Evolutionary conservation across 2,329 filamentous ascomycete genomes (phyloP).

Genomic region (Amylocarpus encephaloides): DNA sequence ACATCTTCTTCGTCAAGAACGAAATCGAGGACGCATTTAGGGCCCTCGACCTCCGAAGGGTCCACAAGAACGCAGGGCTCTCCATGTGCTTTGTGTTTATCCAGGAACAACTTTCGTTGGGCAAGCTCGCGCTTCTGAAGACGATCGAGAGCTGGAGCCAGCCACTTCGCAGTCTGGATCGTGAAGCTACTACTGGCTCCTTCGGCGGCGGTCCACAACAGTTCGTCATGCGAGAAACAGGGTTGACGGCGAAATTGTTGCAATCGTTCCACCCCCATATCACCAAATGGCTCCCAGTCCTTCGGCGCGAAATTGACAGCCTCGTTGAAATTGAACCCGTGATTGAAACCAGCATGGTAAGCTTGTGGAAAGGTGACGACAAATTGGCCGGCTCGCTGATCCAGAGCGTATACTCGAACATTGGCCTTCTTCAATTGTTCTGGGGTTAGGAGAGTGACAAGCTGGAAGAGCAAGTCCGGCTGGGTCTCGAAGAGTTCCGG

Average conservation of each 20-base stretch:
- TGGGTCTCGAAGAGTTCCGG: constrained; percentile 96
- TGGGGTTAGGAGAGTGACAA: constrained; percentile 91
- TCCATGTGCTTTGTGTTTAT: constrained; percentile 52
- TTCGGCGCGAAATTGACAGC: constrained; percentile 94
- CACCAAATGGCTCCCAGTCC: constrained; percentile 92
- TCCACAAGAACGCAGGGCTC: constrained; percentile 30
- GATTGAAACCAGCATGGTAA: constrained; percentile 97
- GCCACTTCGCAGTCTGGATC: constrained; percentile 92
- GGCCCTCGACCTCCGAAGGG: constrained; percentile 23
- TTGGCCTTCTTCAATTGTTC: constrained; percentile 90
- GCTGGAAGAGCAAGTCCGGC: constrained; percentile 89
- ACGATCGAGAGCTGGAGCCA: constrained; percentile 77
- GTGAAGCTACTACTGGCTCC: constrained; percentile 56
- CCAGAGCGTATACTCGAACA: constrained; percentile 88
- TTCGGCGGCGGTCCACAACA: constrained; percentile 84
- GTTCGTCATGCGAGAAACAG: constrained; percentile 95
- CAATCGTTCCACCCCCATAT: constrained; percentile 77
- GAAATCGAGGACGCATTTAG: constrained; percentile 53
- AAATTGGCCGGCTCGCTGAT: constrained; percentile 91
- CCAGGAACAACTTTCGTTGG: constrained; percentile 62
- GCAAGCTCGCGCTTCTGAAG: constrained; percentile 67
- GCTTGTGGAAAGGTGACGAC: constrained; percentile 96
- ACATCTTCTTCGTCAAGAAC: constrained; percentile 67
- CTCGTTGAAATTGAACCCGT: constrained; percentile 98
- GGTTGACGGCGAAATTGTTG: constrained; percentile 85